phyloP scores from a whole-genome alignment of 192 early-diverging fungal genomes.

The Linnemannia elongata region DNA sequence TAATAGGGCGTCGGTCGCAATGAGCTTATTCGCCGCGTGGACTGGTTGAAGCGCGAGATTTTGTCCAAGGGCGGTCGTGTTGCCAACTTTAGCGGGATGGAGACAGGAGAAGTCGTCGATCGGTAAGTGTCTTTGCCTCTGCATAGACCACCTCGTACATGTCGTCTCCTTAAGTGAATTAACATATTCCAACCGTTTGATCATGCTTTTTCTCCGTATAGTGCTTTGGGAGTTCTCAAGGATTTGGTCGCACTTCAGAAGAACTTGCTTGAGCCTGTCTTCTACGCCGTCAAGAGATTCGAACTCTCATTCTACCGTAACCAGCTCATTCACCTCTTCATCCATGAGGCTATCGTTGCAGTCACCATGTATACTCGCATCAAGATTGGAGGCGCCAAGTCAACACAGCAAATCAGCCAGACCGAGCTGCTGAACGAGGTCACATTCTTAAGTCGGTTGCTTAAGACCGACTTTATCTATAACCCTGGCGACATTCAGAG shows the following conservation, averaged over 20 bases:
- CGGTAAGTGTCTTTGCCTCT: slow-evolving; percentile 53
- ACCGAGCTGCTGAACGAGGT: slow-evolving; percentile 72
- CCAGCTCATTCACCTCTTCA: slow-evolving; percentile 69
- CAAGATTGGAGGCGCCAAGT: slow-evolving; percentile 81
- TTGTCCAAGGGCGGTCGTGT: slow-evolving; percentile 79
- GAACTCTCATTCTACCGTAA: slow-evolving; percentile 89
- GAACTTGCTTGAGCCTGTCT: slow-evolving; percentile 86
- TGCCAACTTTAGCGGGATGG: slow-evolving; percentile 80
- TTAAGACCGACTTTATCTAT: slow-evolving; percentile 88
- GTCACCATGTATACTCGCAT: slow-evolving; percentile 83
- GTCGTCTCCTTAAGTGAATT: background rate
- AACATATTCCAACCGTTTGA: background rate
- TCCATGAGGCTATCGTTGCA: slow-evolving; percentile 75
- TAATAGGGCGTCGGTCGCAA: slow-evolving; percentile 70
- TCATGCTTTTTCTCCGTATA: slow-evolving; percentile 16
- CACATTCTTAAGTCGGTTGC: slow-evolving; percentile 78
- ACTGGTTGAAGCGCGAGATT: slow-evolving; percentile 78
- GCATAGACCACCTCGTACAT: background rate
- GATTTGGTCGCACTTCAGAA: slow-evolving; percentile 82
- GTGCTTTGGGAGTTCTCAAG: slow-evolving; percentile 76
- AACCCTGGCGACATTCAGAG: slow-evolving; percentile 76
- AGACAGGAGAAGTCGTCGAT: slow-evolving; percentile 82
- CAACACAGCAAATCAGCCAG: slow-evolving; percentile 72
- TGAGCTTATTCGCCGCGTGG: slow-evolving; percentile 81
- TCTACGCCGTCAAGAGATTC: slow-evolving; percentile 85